Percentiles rank a stretch among this genome's conserved stretches.
These are phyloP conservation scores for Berkeleyomyces rouxiae DNA, from an alignment of 2,329 filamentous ascomycete species.

Conservation along the genomic window DNA sequence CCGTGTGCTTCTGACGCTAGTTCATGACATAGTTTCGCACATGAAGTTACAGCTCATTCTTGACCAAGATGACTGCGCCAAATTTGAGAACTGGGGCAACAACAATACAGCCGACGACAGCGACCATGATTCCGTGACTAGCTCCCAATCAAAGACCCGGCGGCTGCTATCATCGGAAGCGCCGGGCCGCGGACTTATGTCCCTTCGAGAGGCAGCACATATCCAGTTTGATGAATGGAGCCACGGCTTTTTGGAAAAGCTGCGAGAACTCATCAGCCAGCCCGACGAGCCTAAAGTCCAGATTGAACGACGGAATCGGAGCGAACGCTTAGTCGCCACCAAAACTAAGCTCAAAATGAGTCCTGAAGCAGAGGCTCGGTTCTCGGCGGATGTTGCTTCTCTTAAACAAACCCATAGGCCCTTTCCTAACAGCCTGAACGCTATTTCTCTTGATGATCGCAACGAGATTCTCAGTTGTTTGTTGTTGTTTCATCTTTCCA, in stretches of 20 bases:
- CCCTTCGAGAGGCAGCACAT: slow-evolving; percentile 5
- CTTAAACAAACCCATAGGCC: slow-evolving; percentile 38
- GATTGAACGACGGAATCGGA: slow-evolving; percentile 30
- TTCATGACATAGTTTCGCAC: slow-evolving; percentile 34
- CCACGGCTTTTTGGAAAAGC: slow-evolving; percentile 9
- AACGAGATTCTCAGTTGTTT: slow-evolving; percentile 51
- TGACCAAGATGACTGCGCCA: slow-evolving; percentile 9
- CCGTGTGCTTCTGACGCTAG: slow-evolving; percentile 33
- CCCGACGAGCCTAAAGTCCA: slow-evolving; percentile 27
- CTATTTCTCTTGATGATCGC: slow-evolving; percentile 40
- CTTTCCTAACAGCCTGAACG: slow-evolving; percentile 35
- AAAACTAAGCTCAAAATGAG: slow-evolving; percentile 16
- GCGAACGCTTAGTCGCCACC: slow-evolving; percentile 22
- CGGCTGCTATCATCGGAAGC: slow-evolving; percentile 6
- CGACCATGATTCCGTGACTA: slow-evolving; percentile 2
- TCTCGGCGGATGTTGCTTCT: slow-evolving; percentile 24
- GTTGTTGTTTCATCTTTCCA: slow-evolving; percentile 51
- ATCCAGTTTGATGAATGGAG: slow-evolving; percentile 12
- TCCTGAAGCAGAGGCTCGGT: slow-evolving; percentile 20
- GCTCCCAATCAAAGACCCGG: neutral
- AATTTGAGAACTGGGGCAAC: slow-evolving; percentile 10
- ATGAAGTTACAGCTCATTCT: slow-evolving; percentile 35
- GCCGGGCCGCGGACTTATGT: slow-evolving; percentile 13
- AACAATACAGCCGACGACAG: slow-evolving; percentile 10
- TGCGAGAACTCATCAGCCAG: slow-evolving; percentile 6